Percentiles rank a stretch among this genome's conserved stretches.
Conservation (phyloP, 108 stramenopile species). For the Skeletonema potamos region DNA sequence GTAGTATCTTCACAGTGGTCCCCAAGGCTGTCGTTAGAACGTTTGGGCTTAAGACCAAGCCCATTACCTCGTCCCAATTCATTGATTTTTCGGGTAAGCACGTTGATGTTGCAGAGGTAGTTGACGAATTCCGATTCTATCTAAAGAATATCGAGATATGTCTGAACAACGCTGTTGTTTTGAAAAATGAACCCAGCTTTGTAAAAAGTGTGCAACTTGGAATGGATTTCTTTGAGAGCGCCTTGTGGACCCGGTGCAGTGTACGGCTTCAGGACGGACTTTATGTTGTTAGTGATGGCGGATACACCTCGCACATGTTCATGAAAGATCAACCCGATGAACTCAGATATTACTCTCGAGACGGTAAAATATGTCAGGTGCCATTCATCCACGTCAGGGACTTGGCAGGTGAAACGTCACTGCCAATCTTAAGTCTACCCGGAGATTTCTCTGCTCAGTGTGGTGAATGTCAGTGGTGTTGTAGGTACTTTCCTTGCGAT, state of each 20-base stretch:
- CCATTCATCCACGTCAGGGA: not conserved
- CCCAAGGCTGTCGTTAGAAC: not conserved
- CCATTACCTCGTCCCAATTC: not conserved
- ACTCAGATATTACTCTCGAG: not conserved
- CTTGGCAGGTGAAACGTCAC: too few relatives aligned
- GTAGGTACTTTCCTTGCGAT: not conserved
- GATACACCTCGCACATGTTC: not conserved
- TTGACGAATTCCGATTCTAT: not conserved
- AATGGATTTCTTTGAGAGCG: not conserved
- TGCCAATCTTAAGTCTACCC: not conserved
- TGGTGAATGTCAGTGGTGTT: not conserved
- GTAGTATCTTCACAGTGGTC: not conserved
- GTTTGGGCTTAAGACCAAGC: not conserved
- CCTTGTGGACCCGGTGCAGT: not conserved
- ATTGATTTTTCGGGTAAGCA: not conserved
- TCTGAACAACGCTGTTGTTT: not conserved
- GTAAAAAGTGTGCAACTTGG: not conserved
- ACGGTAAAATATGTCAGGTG: not conserved
- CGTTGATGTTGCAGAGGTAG: not conserved
- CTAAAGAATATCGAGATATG: not conserved
- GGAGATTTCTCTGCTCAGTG: not conserved
- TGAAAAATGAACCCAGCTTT: not conserved
- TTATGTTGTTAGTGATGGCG: not conserved
- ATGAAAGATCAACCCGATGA: not conserved
- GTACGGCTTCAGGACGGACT: not conserved